These are phyloP conservation scores for Aspergillus bridgeri DNA, from an alignment of 495 filamentous ascomycete species.

Conservation along the genomic window DNA sequence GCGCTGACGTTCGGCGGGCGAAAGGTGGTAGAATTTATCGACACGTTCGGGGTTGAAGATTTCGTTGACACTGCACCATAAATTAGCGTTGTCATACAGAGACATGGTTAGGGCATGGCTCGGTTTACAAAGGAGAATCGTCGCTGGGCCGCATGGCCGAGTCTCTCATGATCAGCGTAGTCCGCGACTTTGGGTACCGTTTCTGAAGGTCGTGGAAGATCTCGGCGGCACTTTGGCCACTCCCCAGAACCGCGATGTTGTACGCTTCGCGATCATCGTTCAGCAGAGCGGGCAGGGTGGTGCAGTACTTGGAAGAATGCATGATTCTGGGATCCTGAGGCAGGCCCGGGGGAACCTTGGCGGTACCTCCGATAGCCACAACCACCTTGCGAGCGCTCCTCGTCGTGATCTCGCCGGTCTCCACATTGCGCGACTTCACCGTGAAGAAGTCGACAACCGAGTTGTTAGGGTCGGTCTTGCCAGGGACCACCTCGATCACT, in stretches of 20 bases:
- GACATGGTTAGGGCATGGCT: neutral
- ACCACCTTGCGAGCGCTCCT: slow-evolving; percentile 76
- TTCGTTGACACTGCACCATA: slow-evolving; percentile 73
- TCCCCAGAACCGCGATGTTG: slow-evolving; percentile 79
- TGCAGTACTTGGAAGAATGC: slow-evolving; percentile 87
- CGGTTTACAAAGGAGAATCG: slow-evolving; percentile 88
- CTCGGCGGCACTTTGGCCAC: slow-evolving; percentile 90
- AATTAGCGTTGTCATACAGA: neutral
- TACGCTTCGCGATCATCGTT: slow-evolving; percentile 54
- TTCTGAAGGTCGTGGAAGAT: slow-evolving; percentile 86
- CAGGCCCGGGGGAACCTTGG: slow-evolving; percentile 68
- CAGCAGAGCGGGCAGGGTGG: slow-evolving; percentile 56
- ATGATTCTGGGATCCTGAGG: slow-evolving; percentile 66
- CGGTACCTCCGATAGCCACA: slow-evolving; percentile 77
- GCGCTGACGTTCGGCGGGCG: slow-evolving; percentile 56
- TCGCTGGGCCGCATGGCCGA: slow-evolving; percentile 85
- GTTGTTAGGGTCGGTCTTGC: slow-evolving; percentile 31
- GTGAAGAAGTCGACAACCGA: slow-evolving; percentile 50
- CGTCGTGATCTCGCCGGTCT: slow-evolving; percentile 48
- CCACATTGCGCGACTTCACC: slow-evolving; percentile 51
- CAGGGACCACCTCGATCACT: slow-evolving; percentile 54
- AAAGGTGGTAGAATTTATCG: slow-evolving; percentile 65
- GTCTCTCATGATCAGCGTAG: slow-evolving; percentile 71
- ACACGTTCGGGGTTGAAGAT: slow-evolving; percentile 88
- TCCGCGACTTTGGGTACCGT: slow-evolving; percentile 77